Evolutionary conservation across 139 green algal genomes (phyloP).

Genomic region (Chlorella vulgaris): DNA sequence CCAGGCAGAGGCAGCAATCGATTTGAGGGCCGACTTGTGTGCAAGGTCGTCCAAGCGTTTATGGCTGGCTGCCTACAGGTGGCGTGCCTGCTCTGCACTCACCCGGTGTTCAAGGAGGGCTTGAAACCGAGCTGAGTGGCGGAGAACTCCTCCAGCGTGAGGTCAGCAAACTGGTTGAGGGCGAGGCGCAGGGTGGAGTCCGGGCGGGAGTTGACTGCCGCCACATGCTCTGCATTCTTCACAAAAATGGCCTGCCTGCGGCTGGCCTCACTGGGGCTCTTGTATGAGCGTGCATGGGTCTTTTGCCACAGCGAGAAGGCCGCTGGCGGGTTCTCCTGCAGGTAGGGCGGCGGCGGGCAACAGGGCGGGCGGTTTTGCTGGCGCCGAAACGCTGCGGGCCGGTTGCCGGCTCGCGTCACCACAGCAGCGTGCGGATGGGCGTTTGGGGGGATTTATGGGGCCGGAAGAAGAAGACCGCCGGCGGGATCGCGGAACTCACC

Average conservation of each 20-base stretch:
- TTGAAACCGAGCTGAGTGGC: conserved; percentile 55
- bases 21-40: no score
- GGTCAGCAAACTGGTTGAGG: conserved; percentile 91
- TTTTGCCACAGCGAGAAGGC: conserved; percentile 40
- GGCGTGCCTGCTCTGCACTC: neutral
- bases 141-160: conserved; percentile 86
- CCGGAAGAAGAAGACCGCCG: no score
- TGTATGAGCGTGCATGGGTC: conserved; percentile 32
- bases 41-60: no score
- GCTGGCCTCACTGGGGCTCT: conserved; percentile 1
- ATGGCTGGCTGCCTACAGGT: no score
- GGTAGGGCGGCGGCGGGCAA: neutral
- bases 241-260: conserved; percentile 31
- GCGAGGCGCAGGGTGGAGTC: conserved; percentile 55
- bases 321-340: conserved; percentile 42
- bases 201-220: conserved; percentile 48
- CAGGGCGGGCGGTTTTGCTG: neutral
- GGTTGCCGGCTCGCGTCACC: no score
- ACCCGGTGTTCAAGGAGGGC: conserved; percentile 2
- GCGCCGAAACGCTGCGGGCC: neutral
- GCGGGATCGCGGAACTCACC: conserved; percentile 17
- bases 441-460: no score
- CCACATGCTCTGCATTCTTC: conserved; percentile 41
- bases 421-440: no score
- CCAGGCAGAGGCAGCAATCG: neutral